Evolutionary conservation across 2,329 filamentous ascomycete species (phyloP).

Genomic region (Penicillium sp.): DNA sequence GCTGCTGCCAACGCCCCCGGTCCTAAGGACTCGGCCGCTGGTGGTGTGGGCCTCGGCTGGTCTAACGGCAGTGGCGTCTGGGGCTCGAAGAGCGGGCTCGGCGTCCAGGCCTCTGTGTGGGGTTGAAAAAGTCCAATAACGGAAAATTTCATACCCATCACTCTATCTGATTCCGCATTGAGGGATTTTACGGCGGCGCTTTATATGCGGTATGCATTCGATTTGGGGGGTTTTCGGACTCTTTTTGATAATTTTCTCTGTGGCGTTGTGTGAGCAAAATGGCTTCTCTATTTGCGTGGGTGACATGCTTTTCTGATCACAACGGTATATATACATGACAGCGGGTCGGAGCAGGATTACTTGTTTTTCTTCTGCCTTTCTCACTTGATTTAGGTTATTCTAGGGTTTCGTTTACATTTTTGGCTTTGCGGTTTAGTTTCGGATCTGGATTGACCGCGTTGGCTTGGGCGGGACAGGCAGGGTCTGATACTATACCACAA

Average conservation of each 20-base stretch:
- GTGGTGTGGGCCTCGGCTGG: conserved; percentile 63
- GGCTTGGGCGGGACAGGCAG: conserved; percentile 26
- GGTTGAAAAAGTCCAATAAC: conserved; percentile 56
- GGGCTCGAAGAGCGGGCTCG: conserved; percentile 77
- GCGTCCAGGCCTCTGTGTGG: conserved; percentile 92
- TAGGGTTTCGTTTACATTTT: conserved; percentile 2
- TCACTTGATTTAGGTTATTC: conserved; percentile 2
- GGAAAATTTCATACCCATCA: background rate
- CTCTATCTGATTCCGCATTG: background rate
- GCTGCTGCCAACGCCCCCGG: conserved; percentile 36
- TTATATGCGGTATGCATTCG: conserved; percentile 18
- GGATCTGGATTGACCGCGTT: conserved; percentile 24
- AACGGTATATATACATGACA: conserved; percentile 34
- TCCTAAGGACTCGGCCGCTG: conserved; percentile 45
- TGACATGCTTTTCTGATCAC: conserved; percentile 18
- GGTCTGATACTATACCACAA: conserved; percentile 22
- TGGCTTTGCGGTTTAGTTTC: conserved; percentile 1
- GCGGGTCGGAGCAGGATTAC: conserved; percentile 8
- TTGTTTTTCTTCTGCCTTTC: background rate
- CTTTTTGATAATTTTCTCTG: conserved; percentile 10
- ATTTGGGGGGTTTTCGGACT: conserved; percentile 10
- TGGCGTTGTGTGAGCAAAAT: conserved; percentile 30
- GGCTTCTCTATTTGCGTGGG: conserved; percentile 1
- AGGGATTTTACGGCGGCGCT: background rate
- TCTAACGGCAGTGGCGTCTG: conserved; percentile 78